These are phyloP conservation scores for Areca catechu DNA, from an alignment of 176 grass and related monocot species.

Conservation along the genomic window DNA sequence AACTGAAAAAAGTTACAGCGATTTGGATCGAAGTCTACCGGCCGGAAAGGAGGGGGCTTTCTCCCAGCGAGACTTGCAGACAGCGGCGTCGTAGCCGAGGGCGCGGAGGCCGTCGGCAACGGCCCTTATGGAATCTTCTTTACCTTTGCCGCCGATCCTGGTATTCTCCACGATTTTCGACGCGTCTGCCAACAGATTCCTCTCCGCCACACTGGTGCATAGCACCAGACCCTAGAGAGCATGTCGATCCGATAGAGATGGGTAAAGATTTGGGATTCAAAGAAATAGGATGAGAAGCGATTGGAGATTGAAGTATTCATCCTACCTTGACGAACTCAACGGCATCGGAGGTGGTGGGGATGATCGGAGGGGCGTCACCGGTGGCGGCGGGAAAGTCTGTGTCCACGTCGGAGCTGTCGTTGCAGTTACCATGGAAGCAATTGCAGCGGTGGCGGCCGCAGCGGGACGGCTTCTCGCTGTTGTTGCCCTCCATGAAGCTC, in stretches of 20 bases:
- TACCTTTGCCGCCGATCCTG: slow-evolving; percentile 34
- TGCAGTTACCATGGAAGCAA: slow-evolving; percentile 36
- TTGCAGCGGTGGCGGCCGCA: not conserved
- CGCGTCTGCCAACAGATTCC: slow-evolving; percentile 82
- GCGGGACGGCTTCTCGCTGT: not conserved
- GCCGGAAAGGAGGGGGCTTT: slow-evolving; percentile 50
- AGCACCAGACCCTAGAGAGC: slow-evolving; percentile 56
- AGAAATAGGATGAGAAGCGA: not conserved
- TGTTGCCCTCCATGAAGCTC: slow-evolving; percentile 76
- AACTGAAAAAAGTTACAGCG: too few species aligned
- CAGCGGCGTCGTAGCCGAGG: slow-evolving; percentile 46
- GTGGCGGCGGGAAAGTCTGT: slow-evolving; percentile 32
- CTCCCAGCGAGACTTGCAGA: slow-evolving; percentile 77
- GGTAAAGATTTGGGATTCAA: not conserved
- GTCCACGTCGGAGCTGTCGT: slow-evolving; percentile 66
- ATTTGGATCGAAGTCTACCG: slow-evolving; percentile 16
- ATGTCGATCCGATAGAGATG: not conserved
- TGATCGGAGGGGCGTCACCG: slow-evolving; percentile 22
- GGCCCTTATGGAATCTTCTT: slow-evolving; percentile 40
- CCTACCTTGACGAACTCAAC: slow-evolving; percentile 75
- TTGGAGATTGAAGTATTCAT: too few species aligned
- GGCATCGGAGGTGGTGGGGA: slow-evolving; percentile 28
- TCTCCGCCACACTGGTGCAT: slow-evolving; percentile 67
- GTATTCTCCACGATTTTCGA: slow-evolving; percentile 40
- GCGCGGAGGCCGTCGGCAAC: slow-evolving; percentile 50